phyloP scores from a whole-genome alignment of 768 basidiomycete species.

The Auriscalpium orientale region DNA sequence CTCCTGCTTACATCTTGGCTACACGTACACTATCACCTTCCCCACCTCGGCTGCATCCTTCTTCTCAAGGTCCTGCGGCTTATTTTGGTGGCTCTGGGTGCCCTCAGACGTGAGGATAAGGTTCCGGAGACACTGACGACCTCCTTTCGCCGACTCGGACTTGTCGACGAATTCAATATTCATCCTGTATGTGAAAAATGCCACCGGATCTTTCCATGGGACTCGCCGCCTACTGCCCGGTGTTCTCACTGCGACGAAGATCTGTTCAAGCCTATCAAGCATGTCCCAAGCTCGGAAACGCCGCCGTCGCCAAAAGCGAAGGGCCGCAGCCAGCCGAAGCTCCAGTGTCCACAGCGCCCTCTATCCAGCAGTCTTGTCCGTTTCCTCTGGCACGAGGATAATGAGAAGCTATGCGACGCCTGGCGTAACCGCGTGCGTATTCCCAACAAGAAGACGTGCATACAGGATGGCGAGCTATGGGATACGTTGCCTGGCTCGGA shows the following conservation, averaged over 20 bases:
- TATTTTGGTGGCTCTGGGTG: not conserved
- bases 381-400: too few relatives aligned
- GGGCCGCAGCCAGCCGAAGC: too few relatives aligned
- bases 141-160: not conserved
- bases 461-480: not conserved
- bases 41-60: not conserved
- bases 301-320: too few relatives aligned
- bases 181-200: not conserved
- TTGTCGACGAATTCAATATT: not conserved
- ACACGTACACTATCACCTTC: not conserved
- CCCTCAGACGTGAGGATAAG: not conserved
- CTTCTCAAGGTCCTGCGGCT: not conserved
- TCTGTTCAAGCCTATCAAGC: not conserved
- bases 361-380: too few relatives aligned
- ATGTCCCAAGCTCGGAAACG: too few relatives aligned
- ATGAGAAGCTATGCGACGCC: too few relatives aligned
- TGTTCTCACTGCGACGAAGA: not conserved
- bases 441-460: not conserved
- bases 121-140: not conserved
- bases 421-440: too few relatives aligned
- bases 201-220: not conserved
- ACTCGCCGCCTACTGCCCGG: not conserved
- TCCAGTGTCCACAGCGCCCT: too few relatives aligned
- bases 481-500: not conserved
- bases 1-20: not conserved